Base-by-base conservation (phyloP, 495 filamentous ascomycete species). In the Daldinia loculata region DNA sequence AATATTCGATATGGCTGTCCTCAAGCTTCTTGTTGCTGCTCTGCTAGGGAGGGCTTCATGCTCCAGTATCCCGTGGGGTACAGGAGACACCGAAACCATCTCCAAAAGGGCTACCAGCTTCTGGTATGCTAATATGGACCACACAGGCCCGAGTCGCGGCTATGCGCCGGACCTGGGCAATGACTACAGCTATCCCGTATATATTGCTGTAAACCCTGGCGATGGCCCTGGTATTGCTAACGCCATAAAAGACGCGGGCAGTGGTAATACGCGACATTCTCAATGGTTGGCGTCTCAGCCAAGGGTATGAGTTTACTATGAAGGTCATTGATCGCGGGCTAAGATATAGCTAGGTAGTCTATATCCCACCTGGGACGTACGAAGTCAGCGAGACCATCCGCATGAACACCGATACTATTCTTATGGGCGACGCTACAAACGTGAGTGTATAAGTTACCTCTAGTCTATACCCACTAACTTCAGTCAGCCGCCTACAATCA, bases 391-490 rank as follows among this genome's bases (percentile, higher is more conserved):
- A 81, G 11, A 84, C 88, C 0, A 88, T 91, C 57, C 50, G 77
- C 55, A 81, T 87, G 85, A 77, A 83, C 69, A 78, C 85, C 34
- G 85, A 87, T 43, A 91, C 89, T 5, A 85, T 90, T 65, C 63
- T 91, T 1, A 86, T 90, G 74, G 89, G 89, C 14, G 90, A 93
- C 63, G 86, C 90, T 0, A 91, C 89, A 60, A 83, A 87, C 55
- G 78, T 89, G 19, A 78, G 80, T 74, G 34, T 12, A 41, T 58
- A 12, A 45, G 24, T 34, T 17, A n/a, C 43, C 9, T 19, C 15
- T 0, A 36, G 0, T 27, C 1, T 7, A 36, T 30, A 6, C 15
- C 43, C 26, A 32, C 55, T 68, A 39, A 69, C 38, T 26, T 38
- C 41, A 14, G 11, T 24, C 55, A 69, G 79, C 81, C 80, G 19